phyloP scores from a whole-genome alignment of 495 filamentous ascomycete genomes.

The Choiromyces venosus region DNA sequence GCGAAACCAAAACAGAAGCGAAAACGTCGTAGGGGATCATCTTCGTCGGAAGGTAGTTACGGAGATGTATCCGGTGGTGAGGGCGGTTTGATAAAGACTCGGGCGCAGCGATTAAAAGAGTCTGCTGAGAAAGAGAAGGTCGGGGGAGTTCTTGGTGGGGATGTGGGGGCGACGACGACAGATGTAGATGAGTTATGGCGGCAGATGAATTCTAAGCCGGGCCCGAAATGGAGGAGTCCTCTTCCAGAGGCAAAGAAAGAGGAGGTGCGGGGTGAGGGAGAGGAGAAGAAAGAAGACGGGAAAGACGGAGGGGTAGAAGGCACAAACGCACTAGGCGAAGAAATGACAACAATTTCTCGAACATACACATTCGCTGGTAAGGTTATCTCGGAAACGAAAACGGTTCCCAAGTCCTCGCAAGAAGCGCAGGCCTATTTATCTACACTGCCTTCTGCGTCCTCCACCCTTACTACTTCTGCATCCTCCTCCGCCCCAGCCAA shows the following conservation, averaged over 20 bases:
- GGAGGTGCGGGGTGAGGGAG: slow-evolving; percentile 17
- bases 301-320: slow-evolving; percentile 9
- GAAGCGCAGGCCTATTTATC: slow-evolving; percentile 74
- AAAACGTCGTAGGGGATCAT: slow-evolving; percentile 13
- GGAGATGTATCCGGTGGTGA: slow-evolving; percentile 50
- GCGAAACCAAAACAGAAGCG: slow-evolving; percentile 20
- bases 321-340: slow-evolving; percentile 28
- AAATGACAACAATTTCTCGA: slow-evolving; percentile 68
- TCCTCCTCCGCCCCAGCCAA: slow-evolving; percentile 19
- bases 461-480: slow-evolving; percentile 37
- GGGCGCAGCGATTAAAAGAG: slow-evolving; percentile 43
- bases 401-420: slow-evolving; percentile 69
- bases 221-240: slow-evolving; percentile 23
- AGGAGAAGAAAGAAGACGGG: slow-evolving; percentile 12
- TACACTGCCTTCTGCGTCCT: slow-evolving; percentile 48
- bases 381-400: slow-evolving; percentile 72
- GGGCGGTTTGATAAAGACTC: slow-evolving; percentile 77
- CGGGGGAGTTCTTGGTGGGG: slow-evolving; percentile 53
- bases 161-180: slow-evolving; percentile 58
- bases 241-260: slow-evolving; percentile 24
- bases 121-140: slow-evolving; percentile 45
- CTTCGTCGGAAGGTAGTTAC: slow-evolving; percentile 10
- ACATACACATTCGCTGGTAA: slow-evolving; percentile 90
- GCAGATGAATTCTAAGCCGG: slow-evolving; percentile 57
- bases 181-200: slow-evolving; percentile 89